Evolutionary conservation across 2,329 filamentous ascomycete species (phyloP).

Genomic region (Fusarium tupiense): DNA sequence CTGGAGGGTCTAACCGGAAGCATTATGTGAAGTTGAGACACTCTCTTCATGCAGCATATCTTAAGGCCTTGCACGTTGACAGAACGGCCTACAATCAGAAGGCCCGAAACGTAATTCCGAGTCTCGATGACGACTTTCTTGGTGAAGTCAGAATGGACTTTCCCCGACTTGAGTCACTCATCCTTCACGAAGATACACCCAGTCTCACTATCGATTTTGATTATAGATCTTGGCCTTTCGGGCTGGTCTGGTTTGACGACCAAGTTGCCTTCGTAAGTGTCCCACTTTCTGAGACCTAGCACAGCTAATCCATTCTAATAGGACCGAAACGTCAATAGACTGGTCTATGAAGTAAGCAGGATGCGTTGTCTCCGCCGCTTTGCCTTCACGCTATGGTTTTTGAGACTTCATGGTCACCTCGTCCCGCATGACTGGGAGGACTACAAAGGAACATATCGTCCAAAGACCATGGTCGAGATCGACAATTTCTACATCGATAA

Average conservation of each 20-base stretch:
- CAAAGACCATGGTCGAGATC: no score
- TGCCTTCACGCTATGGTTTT: neutral
- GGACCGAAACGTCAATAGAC: neutral
- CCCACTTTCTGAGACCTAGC: fast-evolving
- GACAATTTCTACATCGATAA: neutral
- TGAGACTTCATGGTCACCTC: neutral
- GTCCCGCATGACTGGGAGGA: neutral
- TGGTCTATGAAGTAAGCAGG: fast-evolving
- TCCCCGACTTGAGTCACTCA: neutral
- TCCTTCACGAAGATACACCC: neutral
- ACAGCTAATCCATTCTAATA: neutral
- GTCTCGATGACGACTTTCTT: neutral
- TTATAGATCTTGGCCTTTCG: neutral
- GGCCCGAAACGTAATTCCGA: fast-evolving
- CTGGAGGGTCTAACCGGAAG: fast-evolving
- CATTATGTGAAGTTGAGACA: neutral
- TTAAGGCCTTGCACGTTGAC: neutral
- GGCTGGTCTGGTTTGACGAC: neutral
- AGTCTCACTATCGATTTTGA: neutral
- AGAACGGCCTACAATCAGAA: neutral
- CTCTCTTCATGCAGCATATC: neutral
- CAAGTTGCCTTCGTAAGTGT: neutral
- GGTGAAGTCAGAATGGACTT: neutral
- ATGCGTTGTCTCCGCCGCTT: neutral
- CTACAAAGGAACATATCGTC: neutral